Evolutionary conservation across 352 stramenopile species (phyloP), one percentile per base, ranked within the genome.

Genomic region (Globisporangium lucens): DNA sequence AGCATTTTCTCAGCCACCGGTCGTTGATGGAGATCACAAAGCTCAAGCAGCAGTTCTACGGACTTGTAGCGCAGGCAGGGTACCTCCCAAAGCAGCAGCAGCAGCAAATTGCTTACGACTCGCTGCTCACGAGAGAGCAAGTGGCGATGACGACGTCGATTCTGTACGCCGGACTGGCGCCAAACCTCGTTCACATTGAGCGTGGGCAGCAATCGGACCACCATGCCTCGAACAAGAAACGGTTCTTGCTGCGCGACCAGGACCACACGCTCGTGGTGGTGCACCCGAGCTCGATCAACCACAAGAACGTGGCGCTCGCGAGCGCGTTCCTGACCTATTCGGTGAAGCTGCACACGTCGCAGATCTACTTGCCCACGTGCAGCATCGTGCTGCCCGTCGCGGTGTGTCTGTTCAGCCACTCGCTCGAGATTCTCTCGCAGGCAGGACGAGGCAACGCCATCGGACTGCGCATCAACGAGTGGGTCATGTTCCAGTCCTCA

Each of bases 171-270:
- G 89, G 88, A 22, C 72, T 99, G 33, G 91, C 96, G 43, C 96
- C 96, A 13, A 98, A 98, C 71, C 72, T 99, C 53, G 89, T 98
- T 22, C 83, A 93, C 67, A 73, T 81, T 29, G 80, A 91, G 56
- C 72, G 71, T 12, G 15, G 43, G 4, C 43, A 51, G 43, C 43
- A 51, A 7, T 56, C 77, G 6, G 43, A 51, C 7, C 41, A 49
- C 6, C 43, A 51, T 20, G 22, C 66, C 27, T 66, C 69, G 5
- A 68, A 79, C 35, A 81, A 83, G 38, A 69, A 70, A 22, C 67
- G 73, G 4, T 62, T 80, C 24, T 64, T 90, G 46, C 74, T 78
- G 53, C 75, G 77, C 9, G 78, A 90, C 65, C 71, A 79, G 30
- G 75, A 85, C 66, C 72, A 77, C 47, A 68, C 69, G 9, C 69